Evolutionary conservation across 2,329 filamentous ascomycete species (phyloP), one percentile per base, ranked within the genome.

Genomic region (Exserohilum rostratum): DNA sequence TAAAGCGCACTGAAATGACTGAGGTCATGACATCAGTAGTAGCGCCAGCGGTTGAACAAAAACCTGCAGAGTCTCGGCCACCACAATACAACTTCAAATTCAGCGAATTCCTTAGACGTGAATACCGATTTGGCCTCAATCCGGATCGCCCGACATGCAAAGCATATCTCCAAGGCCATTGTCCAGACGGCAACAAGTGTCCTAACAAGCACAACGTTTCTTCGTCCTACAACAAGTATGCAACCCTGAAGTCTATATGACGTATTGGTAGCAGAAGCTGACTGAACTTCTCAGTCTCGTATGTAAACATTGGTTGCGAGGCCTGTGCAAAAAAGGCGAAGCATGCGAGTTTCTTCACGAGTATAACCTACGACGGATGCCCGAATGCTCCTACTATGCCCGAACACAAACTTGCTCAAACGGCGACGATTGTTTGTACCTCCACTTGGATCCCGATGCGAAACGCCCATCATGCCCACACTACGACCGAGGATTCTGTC

Each of bases 271-370:
- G 11, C 9, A 25, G 34, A 39, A 45, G 50, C 61, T 66, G 20
- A 66, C 49, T 49, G 1, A n/a, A 9, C 11, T 25, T 9, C 35
- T 6, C 34, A 85, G 80, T 46, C 86, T 98, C 13, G 93, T 99
- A 57, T 99, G 95, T 86, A 99, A 99, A 80, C 95, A 98, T 82
- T 98, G 95, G 88, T 87, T 98, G 70, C 90, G 96, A 62, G 93
- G 93, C 0, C 86, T 99, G 17, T 99, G 95, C 83, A 99, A 99
- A 75, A 98, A 98, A 78, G 95, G 93, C 68, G 89, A 97, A 72
- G 86, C 87, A 65, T 99, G 95, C 86, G 95, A 99, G 80, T 99
- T 98, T 70, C 82, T 98, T 44, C 95, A 99, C 82, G 95, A 98
- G 78, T 99, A 97, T 82, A 98, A 99, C 78, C 85, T 99, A 65